These are phyloP conservation scores for Xylaria bambusicola DNA, from an alignment of 495 filamentous ascomycete genomes.

Conservation along the genomic window DNA sequence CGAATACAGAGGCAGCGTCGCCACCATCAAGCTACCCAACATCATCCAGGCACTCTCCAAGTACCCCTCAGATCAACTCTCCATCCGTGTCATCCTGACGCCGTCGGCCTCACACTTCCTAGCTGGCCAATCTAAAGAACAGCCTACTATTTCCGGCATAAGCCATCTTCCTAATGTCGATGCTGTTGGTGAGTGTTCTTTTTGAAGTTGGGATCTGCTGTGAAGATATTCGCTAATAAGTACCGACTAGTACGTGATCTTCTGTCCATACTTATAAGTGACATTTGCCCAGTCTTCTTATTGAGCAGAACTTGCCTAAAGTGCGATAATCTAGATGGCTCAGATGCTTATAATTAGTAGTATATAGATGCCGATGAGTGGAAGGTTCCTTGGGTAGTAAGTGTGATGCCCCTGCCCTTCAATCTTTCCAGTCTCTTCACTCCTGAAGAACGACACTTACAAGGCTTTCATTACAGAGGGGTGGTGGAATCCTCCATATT, in stretches of 20 bases:
- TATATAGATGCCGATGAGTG: constrained; percentile 83
- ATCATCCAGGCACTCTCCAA: constrained; percentile 63
- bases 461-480: constrained; percentile 43
- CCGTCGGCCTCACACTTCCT: constrained; percentile 72
- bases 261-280: background rate
- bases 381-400: constrained; percentile 61
- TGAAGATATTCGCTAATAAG: background rate
- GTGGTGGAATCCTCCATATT: constrained; percentile 76
- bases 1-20: constrained; percentile 55
- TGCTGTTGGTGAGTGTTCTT: constrained; percentile 49
- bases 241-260: background rate
- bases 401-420: background rate
- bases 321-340: too few relatives aligned
- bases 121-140: constrained; percentile 64
- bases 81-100: constrained; percentile 79
- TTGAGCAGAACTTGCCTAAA: background rate
- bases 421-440: background rate
- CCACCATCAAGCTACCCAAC: constrained; percentile 84
- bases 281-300: background rate
- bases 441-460: background rate
- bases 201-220: too few relatives aligned
- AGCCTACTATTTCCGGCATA: constrained; percentile 61
- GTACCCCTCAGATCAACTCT: constrained; percentile 54
- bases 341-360: constrained; percentile 10
- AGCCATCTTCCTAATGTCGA: constrained; percentile 60